Base-by-base conservation (phyloP, 2,329 filamentous ascomycete species). In the Neofusicoccum parvum region DNA sequence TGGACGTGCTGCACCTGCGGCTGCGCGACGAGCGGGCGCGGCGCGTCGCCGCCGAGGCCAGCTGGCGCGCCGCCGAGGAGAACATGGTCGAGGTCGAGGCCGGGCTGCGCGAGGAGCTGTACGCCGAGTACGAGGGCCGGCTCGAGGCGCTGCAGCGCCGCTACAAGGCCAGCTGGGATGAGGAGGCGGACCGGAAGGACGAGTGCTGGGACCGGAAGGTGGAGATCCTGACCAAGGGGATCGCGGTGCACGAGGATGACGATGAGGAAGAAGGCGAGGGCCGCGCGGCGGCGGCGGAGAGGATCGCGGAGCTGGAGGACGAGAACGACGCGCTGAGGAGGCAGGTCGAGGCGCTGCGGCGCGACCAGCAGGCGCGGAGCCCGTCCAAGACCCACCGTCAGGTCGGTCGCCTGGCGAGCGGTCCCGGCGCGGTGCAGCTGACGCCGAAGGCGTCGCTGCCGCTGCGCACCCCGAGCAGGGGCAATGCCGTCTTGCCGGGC, bases 151-250 rank as follows among this genome's bases (percentile, higher is more conserved):
- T 97, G 75, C 87, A 92, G 76, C 85, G 86, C 10, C 84, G 92
- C n/a, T 97, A 92, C 91, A 90, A 94, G 74, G 86, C 85, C 0
- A 90, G 88, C 0, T 86, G 93, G 76, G 90, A 92, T 17, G 87
- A 90, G 5, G 93, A 97, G 76, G 73, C 81, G 64, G 93, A 96
- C 71, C 86, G 88, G 50, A 88, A 88, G 62, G 92, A 97, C 67
- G 91, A 92, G 74, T 92, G 96, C 77, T 86, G 95, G 74, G 94
- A 98, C 76, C 87, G 87, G 69, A 99, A 99, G 80, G 85, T 96
- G 7, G 94, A 92, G 66, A 84, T 92, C 23, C 79, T 91, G 77
- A 76, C 81, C 76, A 73, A 69, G 71, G 60, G 66, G n/a, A 70
- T 79, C 46, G 73, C 76, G 53, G 73, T 82, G 7, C 80, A 77